Conservation (phyloP, 352 stramenopile species). For the Saprolegnia diclina region DNA sequence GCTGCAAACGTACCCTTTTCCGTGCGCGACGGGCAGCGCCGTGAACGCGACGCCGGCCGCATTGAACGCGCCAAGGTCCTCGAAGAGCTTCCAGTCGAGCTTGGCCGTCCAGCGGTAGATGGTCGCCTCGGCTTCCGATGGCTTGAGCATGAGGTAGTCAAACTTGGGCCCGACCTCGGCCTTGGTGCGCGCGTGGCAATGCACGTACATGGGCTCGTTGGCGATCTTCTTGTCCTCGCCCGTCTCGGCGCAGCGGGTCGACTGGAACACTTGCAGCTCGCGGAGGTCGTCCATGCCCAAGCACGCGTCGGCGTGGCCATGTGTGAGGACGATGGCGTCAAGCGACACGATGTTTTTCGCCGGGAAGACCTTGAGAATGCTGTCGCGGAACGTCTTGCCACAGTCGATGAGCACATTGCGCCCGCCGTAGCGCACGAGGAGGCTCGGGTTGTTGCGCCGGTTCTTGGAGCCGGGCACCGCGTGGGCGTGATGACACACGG, state of each 20-base stretch:
- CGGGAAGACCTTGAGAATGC: conserved; percentile 63
- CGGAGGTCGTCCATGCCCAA: conserved; percentile 80
- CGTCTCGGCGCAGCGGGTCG: conserved; percentile 33
- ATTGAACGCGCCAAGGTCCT: conserved; percentile 44
- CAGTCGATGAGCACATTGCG: conserved; percentile 77
- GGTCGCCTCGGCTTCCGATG: conserved; percentile 14
- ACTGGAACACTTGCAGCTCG: conserved; percentile 67
- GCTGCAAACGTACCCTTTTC: conserved; percentile 67
- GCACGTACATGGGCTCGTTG: conserved; percentile 45
- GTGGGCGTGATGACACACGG: conserved; percentile 61
- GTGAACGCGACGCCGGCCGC: conserved; percentile 46
- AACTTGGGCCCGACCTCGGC: conserved; percentile 63
- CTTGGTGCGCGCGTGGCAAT: conserved; percentile 55
- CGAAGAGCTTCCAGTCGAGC: conserved; percentile 57
- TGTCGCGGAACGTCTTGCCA: conserved; percentile 83
- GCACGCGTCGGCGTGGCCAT: conserved; percentile 77
- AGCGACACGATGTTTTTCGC: conserved; percentile 42
- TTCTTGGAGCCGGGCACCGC: conserved; percentile 66
- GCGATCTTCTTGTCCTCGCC: conserved; percentile 17
- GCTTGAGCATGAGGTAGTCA: conserved; percentile 65
- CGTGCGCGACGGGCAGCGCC: conserved; percentile 76
- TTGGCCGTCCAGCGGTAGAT: conserved; percentile 59
- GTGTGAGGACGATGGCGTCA: conserved; percentile 74
- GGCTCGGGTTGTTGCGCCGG: conserved; percentile 67
- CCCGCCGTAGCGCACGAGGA: conserved; percentile 53